These are phyloP conservation scores for Kwoniella pini DNA, from an alignment of 768 basidiomycete species.

Conservation along the genomic window DNA sequence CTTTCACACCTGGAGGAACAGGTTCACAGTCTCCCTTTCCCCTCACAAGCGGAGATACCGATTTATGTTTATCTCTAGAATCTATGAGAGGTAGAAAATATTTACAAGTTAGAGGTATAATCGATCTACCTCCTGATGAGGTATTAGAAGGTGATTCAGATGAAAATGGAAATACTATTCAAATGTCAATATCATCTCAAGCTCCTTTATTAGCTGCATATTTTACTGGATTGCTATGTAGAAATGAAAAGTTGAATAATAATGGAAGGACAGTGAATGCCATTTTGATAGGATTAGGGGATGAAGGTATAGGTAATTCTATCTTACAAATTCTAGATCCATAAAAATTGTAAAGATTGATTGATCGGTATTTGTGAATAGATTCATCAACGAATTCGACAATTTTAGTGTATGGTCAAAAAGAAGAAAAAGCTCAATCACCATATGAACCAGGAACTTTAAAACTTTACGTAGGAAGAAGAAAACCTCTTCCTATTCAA, in stretches of 20 bases:
- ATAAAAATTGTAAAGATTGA: too few relatives aligned
- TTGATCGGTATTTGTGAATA: conserved; percentile 1
- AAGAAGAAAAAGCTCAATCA: conserved; percentile 13
- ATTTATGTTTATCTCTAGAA: conserved; percentile 52
- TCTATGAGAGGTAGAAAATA: conserved; percentile 51
- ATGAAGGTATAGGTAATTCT: conserved; percentile 47
- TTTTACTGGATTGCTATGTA: conserved; percentile 41
- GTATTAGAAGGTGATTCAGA: conserved; percentile 29
- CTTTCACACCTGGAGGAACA: not conserved
- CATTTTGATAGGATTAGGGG: conserved; percentile 47
- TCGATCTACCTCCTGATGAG: conserved; percentile 40
- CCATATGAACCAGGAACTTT: conserved; percentile 6
- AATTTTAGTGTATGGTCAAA: conserved; percentile 49
- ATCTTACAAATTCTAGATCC: too few relatives aligned
- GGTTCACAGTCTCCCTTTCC: conserved; percentile 38
- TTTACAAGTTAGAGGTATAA: conserved; percentile 42
- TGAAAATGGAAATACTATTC: conserved; percentile 36
- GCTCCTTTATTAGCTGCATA: conserved; percentile 40
- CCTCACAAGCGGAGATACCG: conserved; percentile 38
- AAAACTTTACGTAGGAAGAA: conserved; percentile 33
- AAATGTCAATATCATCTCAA: conserved; percentile 44
- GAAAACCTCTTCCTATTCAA: conserved; percentile 33
- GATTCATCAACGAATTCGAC: conserved; percentile 54
- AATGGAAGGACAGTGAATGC: conserved; percentile 43
- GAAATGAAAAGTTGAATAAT: conserved; percentile 19